Conservation (phyloP, 2,329 filamentous ascomycete genomes). For the Escovopsis sp. region DNA sequence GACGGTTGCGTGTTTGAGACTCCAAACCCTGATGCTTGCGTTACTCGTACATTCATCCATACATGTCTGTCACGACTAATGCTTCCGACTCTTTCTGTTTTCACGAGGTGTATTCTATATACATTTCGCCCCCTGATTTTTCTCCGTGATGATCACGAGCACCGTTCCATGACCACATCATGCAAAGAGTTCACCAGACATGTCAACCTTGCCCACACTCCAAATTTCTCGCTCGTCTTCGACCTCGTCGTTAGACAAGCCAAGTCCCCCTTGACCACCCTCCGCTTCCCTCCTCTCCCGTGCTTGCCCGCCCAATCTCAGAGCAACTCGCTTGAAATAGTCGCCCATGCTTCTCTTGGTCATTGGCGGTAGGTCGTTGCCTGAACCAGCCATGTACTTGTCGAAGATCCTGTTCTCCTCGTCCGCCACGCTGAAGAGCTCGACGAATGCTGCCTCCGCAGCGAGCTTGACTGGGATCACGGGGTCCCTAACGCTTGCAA, state of each 20-base stretch:
- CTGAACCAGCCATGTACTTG: constrained; percentile 64
- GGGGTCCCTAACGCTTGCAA: constrained; percentile 76
- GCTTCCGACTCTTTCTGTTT: no score
- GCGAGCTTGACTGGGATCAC: constrained; percentile 93
- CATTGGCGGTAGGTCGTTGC: constrained; percentile 50
- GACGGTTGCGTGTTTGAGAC: no score
- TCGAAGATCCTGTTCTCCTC: constrained; percentile 79
- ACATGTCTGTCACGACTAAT: no score
- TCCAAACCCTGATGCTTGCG: no score
- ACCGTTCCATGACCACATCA: constrained; percentile 9
- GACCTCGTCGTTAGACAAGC: constrained; percentile 75
- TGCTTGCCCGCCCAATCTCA: constrained; percentile 73
- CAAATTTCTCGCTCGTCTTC: constrained; percentile 94
- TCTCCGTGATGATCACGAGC: no score
- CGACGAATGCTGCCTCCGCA: constrained; percentile 85
- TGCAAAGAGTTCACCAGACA: constrained; percentile 43
- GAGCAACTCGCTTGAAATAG: constrained; percentile 88
- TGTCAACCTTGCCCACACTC: constrained; percentile 84
- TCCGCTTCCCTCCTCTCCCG: constrained; percentile 84
- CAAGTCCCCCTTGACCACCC: constrained; percentile 73
- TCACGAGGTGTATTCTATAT: no score
- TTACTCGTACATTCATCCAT: no score
- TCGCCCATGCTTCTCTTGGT: constrained; percentile 85
- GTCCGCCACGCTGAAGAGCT: constrained; percentile 80
- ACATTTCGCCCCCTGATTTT: no score